These are phyloP conservation scores for Hirschfeldia incana DNA, from an alignment of 345 rosid genomes.

Conservation along the genomic window DNA sequence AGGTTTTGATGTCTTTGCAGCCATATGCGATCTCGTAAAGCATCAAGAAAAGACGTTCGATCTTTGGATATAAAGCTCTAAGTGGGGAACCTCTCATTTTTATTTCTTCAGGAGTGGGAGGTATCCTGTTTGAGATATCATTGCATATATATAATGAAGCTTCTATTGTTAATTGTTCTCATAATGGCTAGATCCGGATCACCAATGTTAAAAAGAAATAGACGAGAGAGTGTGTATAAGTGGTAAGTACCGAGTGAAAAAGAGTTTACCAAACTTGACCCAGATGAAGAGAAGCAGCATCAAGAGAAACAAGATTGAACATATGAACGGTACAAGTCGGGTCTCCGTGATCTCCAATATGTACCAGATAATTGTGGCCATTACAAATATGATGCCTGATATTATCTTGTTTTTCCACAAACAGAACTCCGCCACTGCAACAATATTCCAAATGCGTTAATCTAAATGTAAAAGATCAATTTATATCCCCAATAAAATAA, in stretches of 20 bases:
- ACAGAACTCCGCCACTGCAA: constrained; percentile 34
- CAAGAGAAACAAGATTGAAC: constrained; percentile 6
- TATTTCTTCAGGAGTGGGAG: constrained; percentile 33
- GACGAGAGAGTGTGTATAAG: not conserved
- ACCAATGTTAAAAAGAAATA: not conserved
- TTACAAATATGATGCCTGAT: constrained; percentile 19
- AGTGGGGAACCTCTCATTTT: constrained; percentile 9
- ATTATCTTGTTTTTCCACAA: constrained; percentile 23
- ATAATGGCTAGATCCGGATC: not conserved
- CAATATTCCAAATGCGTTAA: not conserved
- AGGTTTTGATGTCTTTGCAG: constrained; percentile 23
- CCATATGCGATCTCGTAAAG: constrained; percentile 28
- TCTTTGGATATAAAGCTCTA: constrained; percentile 7
- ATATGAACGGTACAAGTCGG: constrained; percentile 4
- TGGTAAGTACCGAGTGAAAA: constrained; percentile 21
- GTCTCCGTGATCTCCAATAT: constrained; percentile 23
- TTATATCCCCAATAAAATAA: not conserved
- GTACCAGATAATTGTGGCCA: constrained; percentile 26
- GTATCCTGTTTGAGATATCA: constrained; percentile 16
- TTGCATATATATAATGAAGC: not conserved
- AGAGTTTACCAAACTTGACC: constrained; percentile 24
- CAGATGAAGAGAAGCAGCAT: constrained; percentile 29
- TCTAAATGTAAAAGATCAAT: not conserved
- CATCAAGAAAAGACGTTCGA: not conserved
- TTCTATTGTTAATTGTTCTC: not conserved